Evolutionary conservation across 2,329 filamentous ascomycete species (phyloP).

Genomic region (Aspergillus aculeatus): DNA sequence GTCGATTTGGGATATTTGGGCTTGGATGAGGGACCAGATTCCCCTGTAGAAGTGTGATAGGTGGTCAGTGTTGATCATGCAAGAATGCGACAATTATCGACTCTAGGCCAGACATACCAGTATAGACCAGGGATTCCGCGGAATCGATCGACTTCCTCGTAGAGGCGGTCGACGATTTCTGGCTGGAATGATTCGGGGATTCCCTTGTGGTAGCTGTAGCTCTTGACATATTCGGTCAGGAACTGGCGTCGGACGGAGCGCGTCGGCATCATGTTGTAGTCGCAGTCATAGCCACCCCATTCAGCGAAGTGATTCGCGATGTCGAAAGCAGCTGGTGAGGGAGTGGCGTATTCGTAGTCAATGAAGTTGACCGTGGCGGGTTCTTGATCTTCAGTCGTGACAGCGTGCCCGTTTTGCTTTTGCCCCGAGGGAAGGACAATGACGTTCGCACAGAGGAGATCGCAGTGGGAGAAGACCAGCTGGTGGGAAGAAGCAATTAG

Average conservation of each 20-base stretch:
- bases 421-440: conserved; percentile 64
- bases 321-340: conserved; percentile 92
- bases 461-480: conserved; percentile 92
- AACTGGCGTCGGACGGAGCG: conserved; percentile 74
- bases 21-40: conserved; percentile 93
- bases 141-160: conserved; percentile 79
- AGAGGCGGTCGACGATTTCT: conserved; percentile 66
- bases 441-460: conserved; percentile 93
- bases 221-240: conserved; percentile 75
- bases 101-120: conserved; percentile 43
- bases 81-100: no score
- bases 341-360: conserved; percentile 97
- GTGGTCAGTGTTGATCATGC: neutral
- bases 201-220: conserved; percentile 61
- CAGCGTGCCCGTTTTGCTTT: neutral
- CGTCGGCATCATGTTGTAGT: conserved; percentile 79
- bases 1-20: conserved; percentile 89
- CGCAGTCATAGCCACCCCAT: conserved; percentile 96
- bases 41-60: conserved; percentile 63
- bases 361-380: conserved; percentile 74
- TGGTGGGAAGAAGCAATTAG: conserved; percentile 34
- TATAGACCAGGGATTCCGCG: conserved; percentile 86
- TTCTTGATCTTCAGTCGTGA: conserved; percentile 31
- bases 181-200: conserved; percentile 49
- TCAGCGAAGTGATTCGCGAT: conserved; percentile 98